Percentiles rank a stretch among this genome's conserved stretches.
phyloP scores from a whole-genome alignment of 805 yeast species.

The Nakazawaea holstii region DNA sequence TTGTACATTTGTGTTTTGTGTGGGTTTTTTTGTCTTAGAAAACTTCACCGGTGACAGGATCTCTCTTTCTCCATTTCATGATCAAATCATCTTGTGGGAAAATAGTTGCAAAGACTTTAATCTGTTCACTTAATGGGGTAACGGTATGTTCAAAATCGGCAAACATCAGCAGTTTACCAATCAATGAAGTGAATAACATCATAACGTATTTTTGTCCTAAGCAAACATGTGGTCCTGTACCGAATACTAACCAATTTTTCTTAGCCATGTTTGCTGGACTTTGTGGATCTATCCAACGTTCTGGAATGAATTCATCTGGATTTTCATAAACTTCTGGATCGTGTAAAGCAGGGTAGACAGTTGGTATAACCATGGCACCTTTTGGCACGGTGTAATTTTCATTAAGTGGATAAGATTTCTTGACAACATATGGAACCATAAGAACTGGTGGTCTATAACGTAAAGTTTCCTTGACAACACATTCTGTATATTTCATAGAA shows the following conservation, averaged over 20 bases:
- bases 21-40: conserved; percentile 3
- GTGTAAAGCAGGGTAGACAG: conserved; percentile 91
- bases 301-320: conserved; percentile 93
- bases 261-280: conserved; percentile 69
- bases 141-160: conserved; percentile 78
- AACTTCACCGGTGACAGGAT: conserved; percentile 31
- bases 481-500: conserved; percentile 79
- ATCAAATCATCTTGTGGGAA: conserved; percentile 96
- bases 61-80: conserved; percentile 66
- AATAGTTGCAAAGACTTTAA: conserved; percentile 95
- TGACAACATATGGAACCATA: conserved; percentile 96
- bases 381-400: conserved; percentile 88
- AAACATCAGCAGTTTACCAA: conserved; percentile 84
- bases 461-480: conserved; percentile 88
- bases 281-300: conserved; percentile 81
- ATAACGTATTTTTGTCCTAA: conserved; percentile 91
- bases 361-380: conserved; percentile 96
- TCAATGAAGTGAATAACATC: conserved; percentile 81
- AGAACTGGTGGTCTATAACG: conserved; percentile 96
- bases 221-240: conserved; percentile 96
- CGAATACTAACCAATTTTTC: conserved; percentile 95
- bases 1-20: too few species aligned
- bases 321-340: conserved; percentile 95
- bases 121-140: conserved; percentile 83
- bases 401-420: conserved; percentile 78